These are phyloP conservation scores for Globisporangium echinulatum DNA, from an alignment of 352 stramenopile species.

Conservation along the genomic window DNA sequence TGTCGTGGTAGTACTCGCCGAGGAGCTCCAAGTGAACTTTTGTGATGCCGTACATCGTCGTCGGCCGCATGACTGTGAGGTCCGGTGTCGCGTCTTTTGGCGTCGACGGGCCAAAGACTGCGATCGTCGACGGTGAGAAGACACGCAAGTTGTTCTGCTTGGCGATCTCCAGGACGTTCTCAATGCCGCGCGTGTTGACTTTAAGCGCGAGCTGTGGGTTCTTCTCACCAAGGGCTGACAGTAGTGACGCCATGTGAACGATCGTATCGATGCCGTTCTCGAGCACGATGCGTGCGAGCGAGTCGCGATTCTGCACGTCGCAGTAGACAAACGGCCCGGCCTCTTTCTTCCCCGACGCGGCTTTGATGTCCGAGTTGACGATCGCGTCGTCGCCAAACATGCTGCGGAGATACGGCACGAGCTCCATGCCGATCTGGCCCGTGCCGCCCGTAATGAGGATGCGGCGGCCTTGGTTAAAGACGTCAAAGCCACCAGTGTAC, in stretches of 20 bases:
- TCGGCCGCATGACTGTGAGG: slow-evolving; percentile 87
- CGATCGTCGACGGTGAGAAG: slow-evolving; percentile 89
- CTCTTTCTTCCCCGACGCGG: slow-evolving; percentile 36
- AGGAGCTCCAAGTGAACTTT: slow-evolving; percentile 89
- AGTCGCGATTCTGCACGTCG: slow-evolving; percentile 70
- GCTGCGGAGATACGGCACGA: slow-evolving; percentile 71
- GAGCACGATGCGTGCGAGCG: slow-evolving; percentile 74
- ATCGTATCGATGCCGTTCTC: slow-evolving; percentile 88
- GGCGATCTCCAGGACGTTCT: slow-evolving; percentile 89
- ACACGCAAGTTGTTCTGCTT: slow-evolving; percentile 84
- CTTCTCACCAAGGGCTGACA: slow-evolving; percentile 88
- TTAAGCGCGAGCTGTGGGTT: slow-evolving; percentile 85
- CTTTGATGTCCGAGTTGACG: slow-evolving; percentile 82
- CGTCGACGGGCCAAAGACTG: slow-evolving; percentile 85
- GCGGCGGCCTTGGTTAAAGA: slow-evolving; percentile 44
- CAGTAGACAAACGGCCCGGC: slow-evolving; percentile 68
- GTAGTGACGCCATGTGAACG: slow-evolving; percentile 87
- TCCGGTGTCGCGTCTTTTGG: slow-evolving; percentile 83
- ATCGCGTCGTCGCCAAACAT: slow-evolving; percentile 53
- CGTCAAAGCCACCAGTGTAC: slow-evolving; percentile 46
- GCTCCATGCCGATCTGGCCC: slow-evolving; percentile 83
- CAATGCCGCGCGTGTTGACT: slow-evolving; percentile 85
- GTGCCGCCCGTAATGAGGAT: slow-evolving; percentile 79
- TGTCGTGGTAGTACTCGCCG: slow-evolving; percentile 90
- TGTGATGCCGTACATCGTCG: slow-evolving; percentile 91